A percentile compares a stretch with the other conserved stretches of the same genome.
These are phyloP conservation scores for Pseudozyma hubeiensis DNA, from an alignment of 1,284 basidiomycete genomes.

Conservation along the genomic window DNA sequence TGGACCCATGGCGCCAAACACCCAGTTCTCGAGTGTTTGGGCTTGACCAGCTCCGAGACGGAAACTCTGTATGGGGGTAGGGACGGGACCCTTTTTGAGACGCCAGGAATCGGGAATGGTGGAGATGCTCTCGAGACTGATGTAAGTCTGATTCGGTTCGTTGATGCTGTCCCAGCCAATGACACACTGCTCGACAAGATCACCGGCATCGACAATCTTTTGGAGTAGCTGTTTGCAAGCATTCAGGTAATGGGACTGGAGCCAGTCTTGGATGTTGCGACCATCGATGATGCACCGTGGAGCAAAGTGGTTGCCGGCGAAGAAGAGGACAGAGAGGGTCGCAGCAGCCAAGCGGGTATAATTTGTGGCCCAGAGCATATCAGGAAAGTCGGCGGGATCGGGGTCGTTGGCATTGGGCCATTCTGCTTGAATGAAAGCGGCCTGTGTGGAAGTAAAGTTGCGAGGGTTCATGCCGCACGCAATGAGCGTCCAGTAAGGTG, in stretches of 20 bases:
- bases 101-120: constrained; percentile 63
- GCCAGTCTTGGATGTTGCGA: constrained; percentile 91
- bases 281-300: constrained; percentile 92
- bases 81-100: constrained; percentile 84
- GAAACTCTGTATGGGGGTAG: constrained; percentile 86
- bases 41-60: constrained; percentile 86
- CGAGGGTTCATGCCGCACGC: constrained; percentile 92
- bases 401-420: constrained; percentile 77
- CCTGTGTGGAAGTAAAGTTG: constrained; percentile 83
- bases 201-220: constrained; percentile 78
- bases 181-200: constrained; percentile 84
- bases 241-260: constrained; percentile 85
- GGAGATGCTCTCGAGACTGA: constrained; percentile 77
- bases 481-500: constrained; percentile 91
- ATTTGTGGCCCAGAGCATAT: constrained; percentile 97
- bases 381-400: constrained; percentile 80
- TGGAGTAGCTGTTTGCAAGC: constrained; percentile 82
- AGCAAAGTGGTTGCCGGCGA: constrained; percentile 87
- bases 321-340: constrained; percentile 94
- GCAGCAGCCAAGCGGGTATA: constrained; percentile 88
- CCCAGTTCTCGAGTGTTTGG: constrained; percentile 86
- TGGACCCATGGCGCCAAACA: constrained; percentile 84
- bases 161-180: constrained; percentile 98
- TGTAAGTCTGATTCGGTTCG: constrained; percentile 89
- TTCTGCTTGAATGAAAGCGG: constrained; percentile 88